phyloP scores from a whole-genome alignment of 225 moss, liverwort and hornwort genomes.

The Asterella californica region DNA sequence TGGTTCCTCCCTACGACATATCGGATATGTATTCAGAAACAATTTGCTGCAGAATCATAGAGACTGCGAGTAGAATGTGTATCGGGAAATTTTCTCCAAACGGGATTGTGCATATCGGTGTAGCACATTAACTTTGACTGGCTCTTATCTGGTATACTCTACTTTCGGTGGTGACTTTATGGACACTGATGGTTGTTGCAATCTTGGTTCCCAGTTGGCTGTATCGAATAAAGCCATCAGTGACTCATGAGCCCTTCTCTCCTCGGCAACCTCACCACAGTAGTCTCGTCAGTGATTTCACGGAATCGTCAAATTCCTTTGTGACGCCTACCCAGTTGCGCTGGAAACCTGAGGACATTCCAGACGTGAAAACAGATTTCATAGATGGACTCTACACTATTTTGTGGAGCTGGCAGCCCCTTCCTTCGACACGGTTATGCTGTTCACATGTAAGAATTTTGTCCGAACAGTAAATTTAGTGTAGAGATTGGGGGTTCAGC shows the following conservation, averaged over 20 bases:
- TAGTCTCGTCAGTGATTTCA: constrained; percentile 65
- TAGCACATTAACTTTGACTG: too few species aligned
- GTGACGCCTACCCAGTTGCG: constrained; percentile 80
- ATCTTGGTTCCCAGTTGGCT: constrained; percentile 60
- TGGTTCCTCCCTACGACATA: not conserved
- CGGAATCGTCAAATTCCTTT: constrained; percentile 48
- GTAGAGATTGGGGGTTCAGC: not conserved
- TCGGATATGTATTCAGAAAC: not conserved
- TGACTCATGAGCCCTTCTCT: constrained; percentile 89
- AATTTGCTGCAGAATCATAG: too few species aligned
- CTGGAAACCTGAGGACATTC: constrained; percentile 70
- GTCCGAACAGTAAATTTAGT: not conserved
- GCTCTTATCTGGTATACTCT: not conserved
- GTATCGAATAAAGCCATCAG: constrained; percentile 89
- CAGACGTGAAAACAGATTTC: constrained; percentile 51
- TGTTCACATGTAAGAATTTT: constrained; percentile 61
- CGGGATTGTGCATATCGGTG: too few species aligned
- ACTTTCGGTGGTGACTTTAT: not conserved
- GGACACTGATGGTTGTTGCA: not conserved
- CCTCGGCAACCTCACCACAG: constrained; percentile 52
- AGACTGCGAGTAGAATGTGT: not conserved
- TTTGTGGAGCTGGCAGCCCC: constrained; percentile 91
- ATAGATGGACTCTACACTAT: constrained; percentile 80
- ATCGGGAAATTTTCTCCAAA: not conserved
- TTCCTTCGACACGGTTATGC: constrained; percentile 89